Evolutionary conservation across 179 eudicot species (phyloP), one percentile per base, ranked within the genome.

Genomic region (Carnegiea gigantea): DNA sequence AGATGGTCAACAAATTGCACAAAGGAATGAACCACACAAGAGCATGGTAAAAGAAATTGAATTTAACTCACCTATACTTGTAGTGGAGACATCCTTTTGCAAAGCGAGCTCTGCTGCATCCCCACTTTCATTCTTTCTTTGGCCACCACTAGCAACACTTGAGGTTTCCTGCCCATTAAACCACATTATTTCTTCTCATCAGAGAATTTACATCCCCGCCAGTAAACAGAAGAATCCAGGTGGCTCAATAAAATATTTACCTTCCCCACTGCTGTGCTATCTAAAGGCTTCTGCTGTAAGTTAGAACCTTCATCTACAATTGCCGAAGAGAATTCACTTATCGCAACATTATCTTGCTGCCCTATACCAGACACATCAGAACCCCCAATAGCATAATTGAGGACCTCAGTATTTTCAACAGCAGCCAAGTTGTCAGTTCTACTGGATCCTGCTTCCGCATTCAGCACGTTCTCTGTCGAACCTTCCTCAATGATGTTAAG

Each of bases 1-100:
- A 60, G 10, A 60, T 23, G 12, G 12, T 21, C 40, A 67, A 26
- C 0, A 13, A 26, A 36, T 57, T 59, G 71, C 49, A 57, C 48
- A 28, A 77, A 59, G 30, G 7, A 15, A 12, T 57, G n/a, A 10
- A 57, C n/a, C 23, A 57, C 23, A 57, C 12, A 15, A 12, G 1
- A 54, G 8, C 48, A 54, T 9, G 21, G n/a, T 76, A 36, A 33
- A 33, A 70, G 13, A 70, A 18, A 72, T 12, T 30, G 14, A 30
- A n/a, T 18, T 68, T 24, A 62, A 70, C 87, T 88, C 75, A 90
- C 92, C 89, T 76, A 33, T 79, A 75, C 80, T 33, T 21, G 74
- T 36, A 26, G 79, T 57, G 51, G 81, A 71, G 65, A 78, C 85
- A 74, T 79, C 73, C 71, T 75, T 79, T 57, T 78, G 77, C 20